These are phyloP conservation scores for Tripterygium wilfordii DNA, from an alignment of 177 flowering plant genomes.

Conservation along the genomic window DNA sequence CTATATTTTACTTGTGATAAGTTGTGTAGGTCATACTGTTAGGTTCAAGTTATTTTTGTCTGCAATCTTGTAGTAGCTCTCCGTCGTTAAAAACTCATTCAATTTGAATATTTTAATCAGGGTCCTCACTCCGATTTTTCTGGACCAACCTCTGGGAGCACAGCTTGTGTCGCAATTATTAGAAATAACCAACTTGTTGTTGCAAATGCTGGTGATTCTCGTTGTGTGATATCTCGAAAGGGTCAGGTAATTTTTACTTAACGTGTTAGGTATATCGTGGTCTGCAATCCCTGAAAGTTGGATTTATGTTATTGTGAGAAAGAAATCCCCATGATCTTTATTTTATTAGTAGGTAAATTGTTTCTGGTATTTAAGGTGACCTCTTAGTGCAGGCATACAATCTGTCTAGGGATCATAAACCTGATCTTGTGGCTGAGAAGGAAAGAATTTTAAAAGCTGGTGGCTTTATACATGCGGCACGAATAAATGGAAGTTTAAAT, in stretches of 20 bases:
- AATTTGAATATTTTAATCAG: constrained; percentile 25
- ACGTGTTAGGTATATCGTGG: not conserved
- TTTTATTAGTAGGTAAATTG: too few relatives aligned
- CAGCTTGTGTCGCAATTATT: constrained; percentile 92
- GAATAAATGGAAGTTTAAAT: constrained; percentile 96
- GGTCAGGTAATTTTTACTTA: constrained; percentile 63
- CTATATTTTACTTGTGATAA: not conserved
- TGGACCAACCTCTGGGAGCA: constrained; percentile 97
- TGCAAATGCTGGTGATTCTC: constrained; percentile 99
- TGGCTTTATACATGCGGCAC: constrained; percentile 95
- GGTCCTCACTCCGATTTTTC: constrained; percentile 97
- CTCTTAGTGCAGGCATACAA: constrained; percentile 74
- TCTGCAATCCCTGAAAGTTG: not conserved
- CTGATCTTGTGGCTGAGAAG: constrained; percentile 91
- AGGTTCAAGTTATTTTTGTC: not conserved
- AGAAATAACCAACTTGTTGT: constrained; percentile 80
- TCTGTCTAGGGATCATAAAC: constrained; percentile 95
- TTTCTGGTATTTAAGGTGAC: not conserved
- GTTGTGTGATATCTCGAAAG: constrained; percentile 94
- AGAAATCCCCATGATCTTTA: too few relatives aligned
- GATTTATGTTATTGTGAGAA: not conserved
- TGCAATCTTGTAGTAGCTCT: not conserved
- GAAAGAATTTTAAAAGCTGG: constrained; percentile 95
- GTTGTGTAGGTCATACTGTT: not conserved
- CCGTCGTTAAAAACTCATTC: not conserved